Evolutionary conservation across 2,329 filamentous ascomycete species (phyloP).

Genomic region (Ophiostoma sp.): DNA sequence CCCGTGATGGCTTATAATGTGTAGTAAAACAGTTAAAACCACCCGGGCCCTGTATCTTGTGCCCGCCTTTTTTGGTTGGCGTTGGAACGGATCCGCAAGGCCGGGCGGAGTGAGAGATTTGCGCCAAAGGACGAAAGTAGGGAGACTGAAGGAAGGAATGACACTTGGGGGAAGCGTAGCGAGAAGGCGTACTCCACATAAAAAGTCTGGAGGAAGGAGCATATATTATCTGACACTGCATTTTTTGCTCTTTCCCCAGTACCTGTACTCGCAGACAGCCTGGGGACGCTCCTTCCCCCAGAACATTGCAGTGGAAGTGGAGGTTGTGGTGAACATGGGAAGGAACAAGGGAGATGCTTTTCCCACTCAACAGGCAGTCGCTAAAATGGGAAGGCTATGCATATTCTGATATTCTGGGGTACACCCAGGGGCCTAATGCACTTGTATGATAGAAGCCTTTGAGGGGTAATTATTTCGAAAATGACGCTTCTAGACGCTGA

Average conservation of each 20-base stretch:
- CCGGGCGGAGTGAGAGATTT: constrained; percentile 20
- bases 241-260: neutral
- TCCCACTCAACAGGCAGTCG: neutral
- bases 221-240: neutral
- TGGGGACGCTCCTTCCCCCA: neutral
- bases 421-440: neutral
- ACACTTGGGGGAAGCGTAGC: neutral
- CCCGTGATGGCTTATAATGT: constrained; percentile 13
- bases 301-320: neutral
- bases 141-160: neutral
- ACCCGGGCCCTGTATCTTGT: neutral
- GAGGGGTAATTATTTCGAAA: constrained; percentile 3
- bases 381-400: neutral
- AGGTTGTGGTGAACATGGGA: neutral
- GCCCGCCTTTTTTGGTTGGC: constrained; percentile 9
- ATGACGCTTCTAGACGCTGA: neutral
- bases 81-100: constrained; percentile 24
- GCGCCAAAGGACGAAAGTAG: neutral
- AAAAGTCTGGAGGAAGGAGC: neutral
- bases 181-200: neutral
- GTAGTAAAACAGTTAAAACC: neutral
- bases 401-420: constrained; percentile 5
- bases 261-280: neutral
- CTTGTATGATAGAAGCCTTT: neutral
- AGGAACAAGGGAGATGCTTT: neutral